Evolutionary conservation across 2,329 filamentous ascomycete species (phyloP).

Genomic region (Drechslerella stenobrocha): DNA sequence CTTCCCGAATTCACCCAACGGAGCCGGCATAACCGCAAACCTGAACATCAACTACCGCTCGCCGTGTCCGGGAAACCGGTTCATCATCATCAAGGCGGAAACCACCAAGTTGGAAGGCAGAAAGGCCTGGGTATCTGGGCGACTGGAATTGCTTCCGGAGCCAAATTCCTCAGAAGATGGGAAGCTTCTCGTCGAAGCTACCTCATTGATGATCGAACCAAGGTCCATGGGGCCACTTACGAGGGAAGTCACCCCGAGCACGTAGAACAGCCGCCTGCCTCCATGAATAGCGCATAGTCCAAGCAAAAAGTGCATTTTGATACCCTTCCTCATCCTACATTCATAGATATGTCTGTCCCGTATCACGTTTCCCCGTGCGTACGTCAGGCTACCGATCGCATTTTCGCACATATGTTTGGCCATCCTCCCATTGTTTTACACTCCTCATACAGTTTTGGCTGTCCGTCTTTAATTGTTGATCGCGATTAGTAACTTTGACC

Average conservation of each 20-base stretch:
- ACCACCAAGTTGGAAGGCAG: conserved; percentile 86
- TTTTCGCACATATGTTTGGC: too few species aligned
- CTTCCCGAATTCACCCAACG: conserved; percentile 83
- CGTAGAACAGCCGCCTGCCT: conserved; percentile 5
- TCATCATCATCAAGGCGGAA: conserved; percentile 75
- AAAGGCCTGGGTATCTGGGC: conserved; percentile 90
- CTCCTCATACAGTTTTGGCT: too few species aligned
- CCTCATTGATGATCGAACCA: conserved; percentile 85
- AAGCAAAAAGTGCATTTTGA: conserved; percentile 1
- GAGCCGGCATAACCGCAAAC: conserved; percentile 82
- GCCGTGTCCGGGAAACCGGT: conserved; percentile 74
- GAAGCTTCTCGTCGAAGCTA: conserved; percentile 74
- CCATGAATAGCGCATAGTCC: conserved; percentile 14
- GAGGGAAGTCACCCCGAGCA: conserved; percentile 37
- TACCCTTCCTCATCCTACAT: neutral
- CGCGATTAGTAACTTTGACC: conserved; percentile 44
- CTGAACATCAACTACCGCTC: conserved; percentile 80
- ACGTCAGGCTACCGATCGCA: too few species aligned
- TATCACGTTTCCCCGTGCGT: neutral
- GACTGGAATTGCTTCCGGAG: conserved; percentile 74
- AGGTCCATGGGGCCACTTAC: conserved; percentile 66
- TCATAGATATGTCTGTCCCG: neutral
- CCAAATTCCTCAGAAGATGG: conserved; percentile 58
- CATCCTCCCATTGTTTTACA: too few species aligned
- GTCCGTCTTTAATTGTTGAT: conserved; percentile 13